Evolutionary conservation across 139 green algal genomes (phyloP), one percentile per base, ranked within the genome.

Genomic region (Chlorella ohadii): DNA sequence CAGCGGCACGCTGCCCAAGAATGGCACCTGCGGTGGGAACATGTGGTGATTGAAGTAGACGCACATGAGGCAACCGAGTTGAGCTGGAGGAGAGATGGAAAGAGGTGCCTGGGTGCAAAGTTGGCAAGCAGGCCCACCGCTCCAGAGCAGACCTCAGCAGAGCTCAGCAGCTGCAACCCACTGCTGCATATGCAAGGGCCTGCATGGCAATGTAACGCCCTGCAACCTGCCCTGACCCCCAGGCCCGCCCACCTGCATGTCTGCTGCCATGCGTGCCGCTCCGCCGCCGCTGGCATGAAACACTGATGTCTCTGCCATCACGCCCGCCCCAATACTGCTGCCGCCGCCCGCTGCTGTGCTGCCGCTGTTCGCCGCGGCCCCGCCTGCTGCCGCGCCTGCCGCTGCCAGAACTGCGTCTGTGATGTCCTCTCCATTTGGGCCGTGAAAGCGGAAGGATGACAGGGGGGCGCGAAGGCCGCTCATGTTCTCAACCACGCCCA

Each of bases 401-500:
- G 78, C 77, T 20, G 66, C 85, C 64, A 84, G 38, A 23, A 96
- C 87, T 33, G 61, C 65, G 17, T 77, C 67, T 11, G 90, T 92
- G 38, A 93, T 70, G 82, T 94, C 91, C n/a, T 57, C 61, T 5
- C 83, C 89, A 51, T 27, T 15, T 36, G 38, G 34, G 36, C 67
- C 61, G 84, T 72, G 78, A 0, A 97, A 97, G n/a, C n/a, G 80
- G 39, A 98, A 83, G 12, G 51, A 31, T 0, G 70, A 25, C 20
- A 96, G 51, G 3, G 87, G 90, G 71, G 92, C 76, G 44, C 85
- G 84, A 78, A 99, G 89, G 0, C 90, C 92, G 17, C 79, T 91
- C 97, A 99, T 99, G 87, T 99, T 99, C 89, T 99, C 97, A 57
- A 99, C 95, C 28, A 99, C 94, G 0, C 97, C 97, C 39, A 99